Evolutionary conservation across 2,329 filamentous ascomycete species (phyloP).

Genomic region (Trichoderma brevicompactum): DNA sequence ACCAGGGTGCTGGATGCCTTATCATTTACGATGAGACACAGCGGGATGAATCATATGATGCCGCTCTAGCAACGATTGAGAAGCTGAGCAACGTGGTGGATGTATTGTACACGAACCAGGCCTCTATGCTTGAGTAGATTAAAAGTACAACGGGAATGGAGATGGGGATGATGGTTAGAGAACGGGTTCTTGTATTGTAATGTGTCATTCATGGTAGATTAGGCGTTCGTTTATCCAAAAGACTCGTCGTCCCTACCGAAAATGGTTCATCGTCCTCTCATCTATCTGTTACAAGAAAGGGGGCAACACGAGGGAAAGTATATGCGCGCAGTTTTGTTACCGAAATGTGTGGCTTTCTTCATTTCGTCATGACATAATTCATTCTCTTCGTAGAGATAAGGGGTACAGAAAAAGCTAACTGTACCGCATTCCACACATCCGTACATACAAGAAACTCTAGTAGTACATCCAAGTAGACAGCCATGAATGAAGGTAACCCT

Average conservation of each 20-base stretch:
- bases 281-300: background rate
- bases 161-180: constrained; percentile 11
- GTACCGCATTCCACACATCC: constrained; percentile 2
- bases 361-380: constrained; percentile 22
- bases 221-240: constrained; percentile 37
- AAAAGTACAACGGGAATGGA: constrained; percentile 27
- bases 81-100: constrained; percentile 98
- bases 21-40: constrained; percentile 97
- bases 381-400: constrained; percentile 6
- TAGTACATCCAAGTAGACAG: constrained; percentile 13
- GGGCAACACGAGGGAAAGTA: background rate
- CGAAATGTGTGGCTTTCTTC: background rate
- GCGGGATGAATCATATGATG: constrained; percentile 91
- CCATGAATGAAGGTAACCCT: background rate
- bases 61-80: constrained; percentile 91
- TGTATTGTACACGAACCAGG: constrained; percentile 96
- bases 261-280: background rate
- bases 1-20: constrained; percentile 95
- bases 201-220: constrained; percentile 40
- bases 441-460: constrained; percentile 14
- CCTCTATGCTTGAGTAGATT: constrained; percentile 83
- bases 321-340: background rate
- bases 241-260: constrained; percentile 33
- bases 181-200: constrained; percentile 36
- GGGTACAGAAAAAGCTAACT: background rate